Evolutionary conservation across 2,329 filamentous ascomycete species (phyloP).

Genomic region (Didymella lethalis): DNA sequence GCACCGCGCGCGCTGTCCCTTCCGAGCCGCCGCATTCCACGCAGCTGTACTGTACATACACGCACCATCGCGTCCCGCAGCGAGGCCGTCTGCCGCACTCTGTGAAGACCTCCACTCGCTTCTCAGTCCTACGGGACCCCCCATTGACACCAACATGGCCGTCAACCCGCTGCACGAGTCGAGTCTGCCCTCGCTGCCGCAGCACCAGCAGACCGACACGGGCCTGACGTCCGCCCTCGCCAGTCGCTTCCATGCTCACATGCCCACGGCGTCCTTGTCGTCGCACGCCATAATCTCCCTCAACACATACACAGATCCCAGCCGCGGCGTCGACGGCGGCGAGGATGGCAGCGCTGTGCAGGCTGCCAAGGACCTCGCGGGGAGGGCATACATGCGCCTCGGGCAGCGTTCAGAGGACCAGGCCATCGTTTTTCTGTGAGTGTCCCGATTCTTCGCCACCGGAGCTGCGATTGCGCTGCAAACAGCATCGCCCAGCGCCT

Average conservation of each 20-base stretch:
- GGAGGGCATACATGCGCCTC: slow-evolving; percentile 82
- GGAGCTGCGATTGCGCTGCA: too few species aligned
- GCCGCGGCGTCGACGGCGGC: slow-evolving; percentile 86
- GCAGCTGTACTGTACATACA: slow-evolving; percentile 3
- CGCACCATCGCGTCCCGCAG: slow-evolving; percentile 22
- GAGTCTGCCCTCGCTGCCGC: slow-evolving; percentile 85
- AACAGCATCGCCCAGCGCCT: too few species aligned
- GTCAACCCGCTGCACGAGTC: slow-evolving; percentile 68
- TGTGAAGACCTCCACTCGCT: slow-evolving; percentile 34
- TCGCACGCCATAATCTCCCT: slow-evolving; percentile 90
- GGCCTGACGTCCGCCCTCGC: slow-evolving; percentile 83
- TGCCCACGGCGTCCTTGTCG: slow-evolving; percentile 87
- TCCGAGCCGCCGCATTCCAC: slow-evolving; percentile 37
- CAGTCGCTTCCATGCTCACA: slow-evolving; percentile 88
- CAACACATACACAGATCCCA: slow-evolving; percentile 92
- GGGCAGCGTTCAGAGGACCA: slow-evolving; percentile 93
- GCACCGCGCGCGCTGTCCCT: slow-evolving; percentile 28
- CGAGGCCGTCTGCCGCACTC: slow-evolving; percentile 18
- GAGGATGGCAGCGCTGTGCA: slow-evolving; percentile 93
- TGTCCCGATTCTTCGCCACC: slow-evolving; percentile 28
- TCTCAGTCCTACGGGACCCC: slow-evolving; percentile 50
- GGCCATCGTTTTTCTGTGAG: slow-evolving; percentile 89
- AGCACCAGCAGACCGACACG: slow-evolving; percentile 80
- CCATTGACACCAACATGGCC: slow-evolving; percentile 60
- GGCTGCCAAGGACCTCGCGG: slow-evolving; percentile 90